Evolutionary conservation across 805 yeast species (phyloP), one percentile per base, ranked within the genome.

Genomic region (Ogataea minuta): DNA sequence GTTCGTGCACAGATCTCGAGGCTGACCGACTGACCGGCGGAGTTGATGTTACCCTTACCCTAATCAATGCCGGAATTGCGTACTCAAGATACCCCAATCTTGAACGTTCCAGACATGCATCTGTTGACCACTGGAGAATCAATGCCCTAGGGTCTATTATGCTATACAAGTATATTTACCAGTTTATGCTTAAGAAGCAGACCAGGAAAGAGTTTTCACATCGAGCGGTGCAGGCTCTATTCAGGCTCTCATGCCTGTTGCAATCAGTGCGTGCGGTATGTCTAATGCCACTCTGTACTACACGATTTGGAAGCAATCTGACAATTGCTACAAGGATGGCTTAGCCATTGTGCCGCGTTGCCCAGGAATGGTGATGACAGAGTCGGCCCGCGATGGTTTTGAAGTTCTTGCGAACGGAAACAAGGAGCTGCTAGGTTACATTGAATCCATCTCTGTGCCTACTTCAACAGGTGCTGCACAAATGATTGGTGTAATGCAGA

Each of bases 281-380:
- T 64, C 71, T 5, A 68, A 68, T 39, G 64, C 66, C 3, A 65
- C 64, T 3, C 30, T 63, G 16, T 64, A 64, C 47, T 46, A 49
- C 39, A 11, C 58, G 11, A 49, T 52, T 15, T 57, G 51, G 29
- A 47, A 48, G 21, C 35, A 64, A 24, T 48, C 60, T 20, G 35
- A 46, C 40, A 66, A 64, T 24, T 35, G 52, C 28, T 41, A 27
- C 7, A 36, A 32, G 9, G 62, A 63, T n/a, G 53, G 48, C 7
- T 37, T 37, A 12, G 31, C 35, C 2, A 26, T 37, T 23, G 35
- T 30, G 9, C 11, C 25, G 4, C 16, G 30, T 12, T 28, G 24
- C 25, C 41, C 41, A n/a, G 41, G 41, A 25, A 16, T 21, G 8
- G 31, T 31, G 1, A 13, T 28, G 12, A 38, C 41, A 11, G 31